A percentile compares a stretch with the other conserved stretches of the same genome.
These are phyloP conservation scores for Salisapilia sapeloensis DNA, from an alignment of 352 stramenopile species.

Conservation along the genomic window DNA sequence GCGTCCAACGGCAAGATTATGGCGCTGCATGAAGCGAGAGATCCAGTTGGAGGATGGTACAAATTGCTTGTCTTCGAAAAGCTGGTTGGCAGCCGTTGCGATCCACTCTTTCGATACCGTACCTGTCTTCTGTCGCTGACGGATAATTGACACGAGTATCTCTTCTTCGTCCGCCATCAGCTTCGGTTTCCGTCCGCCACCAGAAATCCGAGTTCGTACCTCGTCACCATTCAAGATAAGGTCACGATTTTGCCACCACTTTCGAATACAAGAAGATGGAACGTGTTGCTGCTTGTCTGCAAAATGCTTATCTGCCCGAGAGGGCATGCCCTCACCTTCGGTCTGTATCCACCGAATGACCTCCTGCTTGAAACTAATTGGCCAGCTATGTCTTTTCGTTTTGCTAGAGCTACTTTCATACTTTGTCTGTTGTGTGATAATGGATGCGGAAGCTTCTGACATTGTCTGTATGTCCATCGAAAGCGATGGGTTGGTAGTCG, in stretches of 20 bases:
- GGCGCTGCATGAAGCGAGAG: constrained; percentile 65
- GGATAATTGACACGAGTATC: constrained; percentile 52
- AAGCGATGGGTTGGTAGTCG: no score
- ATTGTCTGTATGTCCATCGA: no score
- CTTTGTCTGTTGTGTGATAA: no score
- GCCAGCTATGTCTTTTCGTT: constrained; percentile 58
- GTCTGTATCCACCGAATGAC: constrained; percentile 68
- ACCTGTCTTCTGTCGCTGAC: constrained; percentile 63
- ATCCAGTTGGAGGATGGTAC: constrained; percentile 75
- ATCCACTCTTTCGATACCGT: constrained; percentile 71
- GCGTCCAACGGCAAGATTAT: no score
- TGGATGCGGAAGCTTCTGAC: no score
- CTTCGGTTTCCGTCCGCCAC: constrained; percentile 51
- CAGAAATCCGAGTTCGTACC: constrained; percentile 54
- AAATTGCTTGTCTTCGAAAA: constrained; percentile 62
- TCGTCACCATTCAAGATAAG: constrained; percentile 55
- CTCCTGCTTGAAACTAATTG: constrained; percentile 70
- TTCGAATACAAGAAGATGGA: constrained; percentile 56
- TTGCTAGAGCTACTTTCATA: constrained; percentile 2
- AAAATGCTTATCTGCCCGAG: constrained; percentile 58
- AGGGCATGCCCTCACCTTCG: constrained; percentile 46
- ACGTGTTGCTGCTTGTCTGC: constrained; percentile 53
- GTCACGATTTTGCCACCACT: constrained; percentile 77
- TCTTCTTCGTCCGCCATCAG: constrained; percentile 53
- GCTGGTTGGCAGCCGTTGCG: constrained; percentile 66